Base-by-base conservation (phyloP, 2,329 filamentous ascomycete species). In the Fusarium sp. region DNA sequence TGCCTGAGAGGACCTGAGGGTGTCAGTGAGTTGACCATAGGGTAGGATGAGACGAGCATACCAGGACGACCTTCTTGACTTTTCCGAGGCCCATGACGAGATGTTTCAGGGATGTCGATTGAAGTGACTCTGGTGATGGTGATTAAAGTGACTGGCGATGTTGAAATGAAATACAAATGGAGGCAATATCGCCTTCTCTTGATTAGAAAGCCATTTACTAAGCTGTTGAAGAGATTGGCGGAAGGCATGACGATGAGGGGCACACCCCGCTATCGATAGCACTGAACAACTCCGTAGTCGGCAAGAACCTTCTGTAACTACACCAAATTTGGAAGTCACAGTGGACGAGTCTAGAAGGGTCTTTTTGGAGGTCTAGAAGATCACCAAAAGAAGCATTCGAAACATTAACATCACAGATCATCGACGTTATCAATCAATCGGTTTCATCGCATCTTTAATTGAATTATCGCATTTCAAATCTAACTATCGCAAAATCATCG, bases 1-100 rank as follows among this genome's bases (percentile, higher is more conserved):
- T 99, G 75, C 96, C 96, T 15, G 96, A 98, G 50, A 99, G 91
- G 68, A 95, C 87, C 87, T 89, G 44, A 30, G 42, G 34, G 15
- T 57, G 73, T 78, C 57, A 77, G 60, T 20, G 52, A 2, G 46
- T 4, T 30, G 24, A 30, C 44, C 44, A 16, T 50, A 71, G 49
- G 45, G 62, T 50, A 57, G 34, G 34, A 15, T 16, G 34, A 38
- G 34, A 38, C 18, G 11, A 27, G 42, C 84, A 34, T 83, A 93
- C 92, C 74, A 96, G 87, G 71, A 94, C 85, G 69, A 96, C 91
- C 78, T 95, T 90, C 76, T 93, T 91, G 76, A 95, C 87, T 73
- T 91, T 90, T 47, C 77, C 76, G 42, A 82, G 73, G 22, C 80
- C 77, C 80, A 82, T 82, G 10, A 18, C 14, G 10, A 47, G 9